These are phyloP conservation scores for Allium sativum DNA, from an alignment of 106 monocot species.

Conservation along the genomic window DNA sequence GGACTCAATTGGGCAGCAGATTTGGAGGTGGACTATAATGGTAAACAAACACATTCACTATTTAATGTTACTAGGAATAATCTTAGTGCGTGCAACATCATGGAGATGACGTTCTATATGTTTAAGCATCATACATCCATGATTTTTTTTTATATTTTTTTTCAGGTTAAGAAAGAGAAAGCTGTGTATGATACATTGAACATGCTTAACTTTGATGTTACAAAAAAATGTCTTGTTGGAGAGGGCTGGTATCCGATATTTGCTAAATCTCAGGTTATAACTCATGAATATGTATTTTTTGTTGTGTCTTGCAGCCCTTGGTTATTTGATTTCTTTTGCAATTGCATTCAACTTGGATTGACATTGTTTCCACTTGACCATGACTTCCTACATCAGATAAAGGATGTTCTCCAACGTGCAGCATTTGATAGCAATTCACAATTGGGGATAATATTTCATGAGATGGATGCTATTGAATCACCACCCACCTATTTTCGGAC, in stretches of 20 bases:
- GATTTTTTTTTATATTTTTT: conserved; percentile 1
- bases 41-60: conserved; percentile 22
- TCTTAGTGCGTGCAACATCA: too few species aligned
- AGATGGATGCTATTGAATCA: conserved; percentile 76
- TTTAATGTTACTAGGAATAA: conserved; percentile 1
- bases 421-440: conserved; percentile 93
- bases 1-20: conserved; percentile 61
- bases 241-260: conserved; percentile 97
- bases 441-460: conserved; percentile 96
- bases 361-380: not conserved
- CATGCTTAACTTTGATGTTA: conserved; percentile 99
- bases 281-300: not conserved
- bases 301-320: not conserved
- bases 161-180: conserved; percentile 92
- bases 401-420: conserved; percentile 78
- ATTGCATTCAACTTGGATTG: not conserved
- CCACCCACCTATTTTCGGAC: conserved; percentile 96
- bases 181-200: conserved; percentile 97
- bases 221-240: conserved; percentile 98
- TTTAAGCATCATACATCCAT: not conserved
- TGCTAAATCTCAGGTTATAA: conserved; percentile 71
- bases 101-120: not conserved
- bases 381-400: conserved; percentile 47
- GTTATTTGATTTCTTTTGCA: not conserved
- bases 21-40: conserved; percentile 76